Conservation (phyloP, 495 filamentous ascomycete genomes). For the Aeminium ludgeri region DNA sequence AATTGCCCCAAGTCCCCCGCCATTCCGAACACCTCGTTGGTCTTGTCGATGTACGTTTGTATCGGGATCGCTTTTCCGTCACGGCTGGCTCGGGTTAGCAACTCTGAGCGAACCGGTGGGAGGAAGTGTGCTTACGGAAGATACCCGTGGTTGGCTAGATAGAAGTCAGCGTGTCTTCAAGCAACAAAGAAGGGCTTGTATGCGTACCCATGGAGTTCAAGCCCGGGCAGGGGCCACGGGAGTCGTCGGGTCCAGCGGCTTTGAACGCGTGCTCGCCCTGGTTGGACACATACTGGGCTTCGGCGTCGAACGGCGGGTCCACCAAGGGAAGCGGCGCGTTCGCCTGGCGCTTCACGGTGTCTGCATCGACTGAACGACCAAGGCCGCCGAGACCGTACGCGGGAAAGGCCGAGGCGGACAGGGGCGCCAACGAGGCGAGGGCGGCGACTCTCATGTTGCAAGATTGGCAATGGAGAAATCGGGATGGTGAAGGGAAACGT, state of each 20-base stretch:
- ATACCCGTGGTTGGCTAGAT: slow-evolving; percentile 40
- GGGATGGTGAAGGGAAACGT: no score
- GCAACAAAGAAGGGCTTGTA: neutral
- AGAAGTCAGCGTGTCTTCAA: neutral
- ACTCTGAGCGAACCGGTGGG: no score
- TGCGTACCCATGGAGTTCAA: slow-evolving; percentile 34
- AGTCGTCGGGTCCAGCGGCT: slow-evolving; percentile 18
- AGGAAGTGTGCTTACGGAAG: no score
- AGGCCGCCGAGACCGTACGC: no score
- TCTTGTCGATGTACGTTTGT: slow-evolving; percentile 25
- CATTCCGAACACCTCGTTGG: slow-evolving; percentile 13
- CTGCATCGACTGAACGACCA: no score
- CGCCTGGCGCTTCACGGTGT: no score
- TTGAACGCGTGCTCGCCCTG: slow-evolving; percentile 17
- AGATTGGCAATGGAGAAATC: no score
- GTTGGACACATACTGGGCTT: slow-evolving; percentile 19
- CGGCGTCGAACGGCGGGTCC: slow-evolving; percentile 22
- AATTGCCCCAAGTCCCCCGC: slow-evolving; percentile 31
- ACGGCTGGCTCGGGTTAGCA: no score
- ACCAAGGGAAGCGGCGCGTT: slow-evolving; percentile 15
- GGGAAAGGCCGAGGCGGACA: no score
- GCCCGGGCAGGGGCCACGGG: slow-evolving; percentile 22
- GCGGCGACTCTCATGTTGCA: no score
- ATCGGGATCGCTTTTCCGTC: slow-evolving; percentile 28
- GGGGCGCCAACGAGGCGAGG: no score